Percentiles rank a stretch among this genome's conserved stretches.
These are phyloP conservation scores for Pelargonium cotyledonis DNA, from an alignment of 441 rosid genomes.

Conservation along the genomic window DNA sequence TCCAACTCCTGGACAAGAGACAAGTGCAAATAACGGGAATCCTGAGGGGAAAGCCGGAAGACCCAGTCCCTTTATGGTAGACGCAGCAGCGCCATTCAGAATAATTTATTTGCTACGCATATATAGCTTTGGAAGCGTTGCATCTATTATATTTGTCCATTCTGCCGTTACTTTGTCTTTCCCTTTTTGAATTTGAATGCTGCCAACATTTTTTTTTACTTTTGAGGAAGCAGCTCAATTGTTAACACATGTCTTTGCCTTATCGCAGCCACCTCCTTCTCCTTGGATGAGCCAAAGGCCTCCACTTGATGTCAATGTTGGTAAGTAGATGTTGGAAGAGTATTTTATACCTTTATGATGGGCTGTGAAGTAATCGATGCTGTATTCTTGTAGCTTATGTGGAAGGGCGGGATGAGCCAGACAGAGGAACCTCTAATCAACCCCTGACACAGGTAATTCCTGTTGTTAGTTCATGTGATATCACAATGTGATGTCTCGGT, in stretches of 20 bases:
- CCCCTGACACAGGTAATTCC: slow-evolving; percentile 66
- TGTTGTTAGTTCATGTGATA: slow-evolving; percentile 18
- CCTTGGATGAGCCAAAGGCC: slow-evolving; percentile 83
- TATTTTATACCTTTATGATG: slow-evolving; percentile 7
- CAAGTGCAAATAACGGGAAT: slow-evolving; percentile 47
- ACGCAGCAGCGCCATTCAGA: slow-evolving; percentile 8
- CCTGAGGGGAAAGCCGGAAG: slow-evolving; percentile 61
- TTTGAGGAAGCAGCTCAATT: neutral
- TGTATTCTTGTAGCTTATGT: slow-evolving; percentile 60
- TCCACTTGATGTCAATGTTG: slow-evolving; percentile 88
- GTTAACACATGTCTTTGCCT: slow-evolving; percentile 13
- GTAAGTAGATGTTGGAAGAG: slow-evolving; percentile 41
- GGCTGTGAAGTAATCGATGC: slow-evolving; percentile 17
- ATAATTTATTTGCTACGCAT: neutral
- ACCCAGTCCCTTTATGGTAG: slow-evolving; percentile 79
- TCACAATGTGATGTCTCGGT: slow-evolving; percentile 7
- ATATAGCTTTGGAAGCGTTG: slow-evolving; percentile 4
- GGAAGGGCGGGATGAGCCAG: slow-evolving; percentile 85
- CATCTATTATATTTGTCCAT: no score
- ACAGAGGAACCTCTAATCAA: slow-evolving; percentile 67
- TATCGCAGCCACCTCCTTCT: slow-evolving; percentile 73
- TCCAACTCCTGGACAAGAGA: slow-evolving; percentile 44
- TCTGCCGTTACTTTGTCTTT: neutral
- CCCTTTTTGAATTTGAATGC: neutral
- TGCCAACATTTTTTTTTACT: neutral